Base-by-base conservation (phyloP, 2,329 filamentous ascomycete genomes). In the Trichothecium roseum region DNA sequence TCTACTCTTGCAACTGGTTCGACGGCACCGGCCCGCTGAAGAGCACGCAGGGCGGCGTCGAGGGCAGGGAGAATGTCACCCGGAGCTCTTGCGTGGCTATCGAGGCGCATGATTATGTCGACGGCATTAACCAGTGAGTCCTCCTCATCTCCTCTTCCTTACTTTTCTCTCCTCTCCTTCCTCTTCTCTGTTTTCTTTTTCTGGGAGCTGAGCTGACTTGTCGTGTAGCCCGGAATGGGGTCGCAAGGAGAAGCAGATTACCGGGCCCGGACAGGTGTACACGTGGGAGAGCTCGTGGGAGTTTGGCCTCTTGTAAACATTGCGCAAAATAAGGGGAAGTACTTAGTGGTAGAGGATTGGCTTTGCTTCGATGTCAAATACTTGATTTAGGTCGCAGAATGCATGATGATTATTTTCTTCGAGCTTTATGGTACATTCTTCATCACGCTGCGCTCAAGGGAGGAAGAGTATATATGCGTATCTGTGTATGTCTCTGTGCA, bases 21-120 rank as follows among this genome's bases (percentile, higher is more conserved):
- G 64, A 66, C 39, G 64, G 64, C 18, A 54, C 53, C 57, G 59
- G 68, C 3, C 52, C 66, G 1, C 48, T 80, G 37, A 80, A 80
- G 59, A 65, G 62, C 30, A 75, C 70, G 1, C 76, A 81, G 57
- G 74, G 74, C 12, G n/a, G n/a, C 6, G 61, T 70, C 28, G 49
- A 45, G 16, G 53, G 48, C 3, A 51, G 55, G n/a, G 56, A 49
- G 30, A 63, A 54, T 42, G 66, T 75, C 7, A 60, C 63, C 37
- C 54, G 81, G 52, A 80, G 78, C 48, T 81, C 78, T 15, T 87
- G 81, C 50, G 53, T 86, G 6, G 83, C 84, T 22, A 74, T 87
- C 51, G 83, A 87, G 59, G 77, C 82, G 3, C 75, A 86, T 54
- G 81, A 83, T 51, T 87, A 77, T 65, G 82, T 84, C 40, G 81